Percentiles rank a stretch among this genome's conserved stretches.
These are phyloP conservation scores for Lotmaria passim DNA, from an alignment of 208 protist species.

Conservation along the genomic window DNA sequence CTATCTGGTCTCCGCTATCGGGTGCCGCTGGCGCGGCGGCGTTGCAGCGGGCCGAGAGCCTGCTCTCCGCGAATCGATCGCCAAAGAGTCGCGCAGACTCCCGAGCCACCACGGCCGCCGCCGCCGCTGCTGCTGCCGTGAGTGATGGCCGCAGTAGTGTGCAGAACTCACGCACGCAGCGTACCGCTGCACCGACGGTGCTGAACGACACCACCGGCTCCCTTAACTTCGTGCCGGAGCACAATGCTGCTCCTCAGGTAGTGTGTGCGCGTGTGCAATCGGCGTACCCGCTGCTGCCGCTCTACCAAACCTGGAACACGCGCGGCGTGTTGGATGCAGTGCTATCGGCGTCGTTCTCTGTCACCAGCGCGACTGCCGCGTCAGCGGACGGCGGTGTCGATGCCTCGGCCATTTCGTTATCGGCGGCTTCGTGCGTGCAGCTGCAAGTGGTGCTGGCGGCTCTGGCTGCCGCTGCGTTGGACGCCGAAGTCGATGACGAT, in stretches of 20 bases:
- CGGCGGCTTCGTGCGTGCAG: conserved; percentile 22
- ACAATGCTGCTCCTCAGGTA: conserved; percentile 25
- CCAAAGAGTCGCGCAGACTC: neutral
- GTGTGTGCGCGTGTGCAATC: conserved; percentile 61
- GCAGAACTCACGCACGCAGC: conserved; percentile 4
- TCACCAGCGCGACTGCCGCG: neutral
- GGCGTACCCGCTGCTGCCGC: conserved; percentile 59
- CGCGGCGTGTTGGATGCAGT: conserved; percentile 63
- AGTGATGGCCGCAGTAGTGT: neutral
- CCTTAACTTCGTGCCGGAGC: neutral
- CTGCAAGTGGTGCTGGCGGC: conserved; percentile 57
- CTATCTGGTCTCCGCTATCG: neutral
- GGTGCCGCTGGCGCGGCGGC: neutral
- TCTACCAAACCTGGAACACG: conserved; percentile 76
- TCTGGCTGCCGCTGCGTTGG: conserved; percentile 12
- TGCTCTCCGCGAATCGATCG: neutral
- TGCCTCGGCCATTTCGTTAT: too few relatives aligned
- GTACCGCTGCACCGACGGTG: neutral
- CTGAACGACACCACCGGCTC: conserved; percentile 12
- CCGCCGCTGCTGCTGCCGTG: neutral
- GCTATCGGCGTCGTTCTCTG: conserved; percentile 33
- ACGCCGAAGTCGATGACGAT: neutral
- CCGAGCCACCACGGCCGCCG: too few relatives aligned
- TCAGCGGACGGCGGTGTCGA: neutral
- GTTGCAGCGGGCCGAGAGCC: conserved; percentile 1